phyloP scores from a whole-genome alignment of 2,329 filamentous ascomycete species.

The Sphaerulina vaccinii region DNA sequence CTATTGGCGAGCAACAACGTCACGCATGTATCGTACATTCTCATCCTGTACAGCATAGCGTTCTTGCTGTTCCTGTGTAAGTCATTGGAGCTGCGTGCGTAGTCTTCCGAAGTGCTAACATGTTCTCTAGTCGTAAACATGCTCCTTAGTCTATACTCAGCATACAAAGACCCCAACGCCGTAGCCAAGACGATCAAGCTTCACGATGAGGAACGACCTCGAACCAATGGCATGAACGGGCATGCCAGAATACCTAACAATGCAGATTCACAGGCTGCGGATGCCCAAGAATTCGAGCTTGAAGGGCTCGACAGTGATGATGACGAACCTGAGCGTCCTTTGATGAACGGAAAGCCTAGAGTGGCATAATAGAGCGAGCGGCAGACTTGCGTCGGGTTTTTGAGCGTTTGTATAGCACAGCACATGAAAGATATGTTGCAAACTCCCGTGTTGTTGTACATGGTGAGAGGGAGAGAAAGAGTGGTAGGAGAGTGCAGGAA shows the following conservation, averaged over 20 bases:
- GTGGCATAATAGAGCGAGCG: not conserved
- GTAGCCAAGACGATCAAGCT: conserved; percentile 39
- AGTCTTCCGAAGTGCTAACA: not conserved
- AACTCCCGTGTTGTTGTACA: not conserved
- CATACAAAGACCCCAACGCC: conserved; percentile 49
- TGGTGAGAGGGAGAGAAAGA: not conserved
- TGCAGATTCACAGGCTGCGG: conserved; percentile 61
- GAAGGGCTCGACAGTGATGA: conserved; percentile 88
- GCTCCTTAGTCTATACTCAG: conserved; percentile 80
- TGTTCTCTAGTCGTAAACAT: conserved; percentile 67
- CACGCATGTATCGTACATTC: conserved; percentile 86
- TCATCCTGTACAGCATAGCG: conserved; percentile 86
- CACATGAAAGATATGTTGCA: not conserved
- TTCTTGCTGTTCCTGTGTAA: conserved; percentile 85
- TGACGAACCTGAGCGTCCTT: conserved; percentile 53
- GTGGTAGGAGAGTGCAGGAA: not conserved
- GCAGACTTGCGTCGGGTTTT: not conserved
- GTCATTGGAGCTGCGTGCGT: conserved; percentile 28
- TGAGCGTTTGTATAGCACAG: conserved; percentile 5
- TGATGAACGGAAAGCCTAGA: conserved; percentile 18
- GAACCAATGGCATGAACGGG: conserved; percentile 39
- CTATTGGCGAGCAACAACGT: conserved; percentile 71
- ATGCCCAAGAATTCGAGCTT: conserved; percentile 91
- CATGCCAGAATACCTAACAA: conserved; percentile 44
- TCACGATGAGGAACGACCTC: conserved; percentile 31